Evolutionary conservation across 805 yeast species (phyloP), one percentile per base, ranked within the genome.

Genomic region (Vanderwaltozyma verrucispora): DNA sequence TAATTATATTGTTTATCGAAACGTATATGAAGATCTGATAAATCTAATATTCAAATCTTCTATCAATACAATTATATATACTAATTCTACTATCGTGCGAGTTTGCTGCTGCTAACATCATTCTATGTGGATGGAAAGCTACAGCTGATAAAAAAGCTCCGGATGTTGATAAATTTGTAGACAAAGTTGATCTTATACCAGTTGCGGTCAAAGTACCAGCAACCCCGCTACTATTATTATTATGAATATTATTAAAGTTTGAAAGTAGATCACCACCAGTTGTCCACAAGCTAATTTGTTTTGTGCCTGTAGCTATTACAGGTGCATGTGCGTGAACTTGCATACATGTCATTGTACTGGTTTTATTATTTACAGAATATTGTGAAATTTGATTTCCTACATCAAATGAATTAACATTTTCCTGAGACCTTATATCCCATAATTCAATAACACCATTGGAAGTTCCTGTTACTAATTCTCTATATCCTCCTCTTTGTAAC

Each of bases 271-370:
- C 82, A 2, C 97, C 97, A 0, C 81, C 65, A 0, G 95, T 85
- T 3, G 94, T 77, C 83, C 92, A 88, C 5, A 92, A 18, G 7
- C 33, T 38, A 13, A 87, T 76, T 26, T 73, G 69, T 43, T 80
- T 80, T 2, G 88, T 78, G 0, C 95, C 96, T 3, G 95, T 81
- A 2, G 88, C 89, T 40, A 92, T 74, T 2, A 92, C 69, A 1
- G 98, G 97, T 0, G 97, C 98, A 62, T 92, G 98, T 51, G 92
- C 98, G 61, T 92, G 98, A 5, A 85, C 75, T 51, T 83, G 81
- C 39, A 86, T 69, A 16, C 85, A 71, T 7, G 92, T 73, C 71
- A 74, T 53, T 1, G 66, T 60, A 2, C 28, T 35, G 17, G 29
- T 50, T 36, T 34, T 46, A 33, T 36, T 43, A 21, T 33, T 31